These are phyloP conservation scores for Azolla pinnata DNA, from an alignment of 75 land plant species.

Conservation along the genomic window DNA sequence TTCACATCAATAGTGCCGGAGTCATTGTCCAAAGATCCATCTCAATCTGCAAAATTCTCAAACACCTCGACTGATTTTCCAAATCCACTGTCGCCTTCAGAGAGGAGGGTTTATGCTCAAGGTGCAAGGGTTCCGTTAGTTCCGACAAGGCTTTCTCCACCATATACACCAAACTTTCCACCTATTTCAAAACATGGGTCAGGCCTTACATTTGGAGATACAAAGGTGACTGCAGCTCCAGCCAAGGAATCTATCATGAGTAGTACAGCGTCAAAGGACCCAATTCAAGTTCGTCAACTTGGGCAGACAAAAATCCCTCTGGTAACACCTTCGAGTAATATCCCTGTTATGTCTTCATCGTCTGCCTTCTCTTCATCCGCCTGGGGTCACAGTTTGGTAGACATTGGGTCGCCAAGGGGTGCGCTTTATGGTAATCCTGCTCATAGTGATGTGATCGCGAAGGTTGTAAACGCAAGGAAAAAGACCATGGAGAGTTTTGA, in stretches of 20 bases:
- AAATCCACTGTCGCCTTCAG: background rate
- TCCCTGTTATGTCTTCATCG: too few relatives aligned
- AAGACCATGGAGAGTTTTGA: too few relatives aligned
- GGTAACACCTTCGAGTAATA: too few relatives aligned
- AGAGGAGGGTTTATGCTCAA: background rate
- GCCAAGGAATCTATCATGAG: too few relatives aligned
- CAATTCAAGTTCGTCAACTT: too few relatives aligned
- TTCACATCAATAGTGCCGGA: background rate
- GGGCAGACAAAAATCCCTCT: too few relatives aligned
- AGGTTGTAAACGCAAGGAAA: too few relatives aligned
- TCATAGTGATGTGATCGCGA: background rate
- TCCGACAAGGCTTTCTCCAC: background rate
- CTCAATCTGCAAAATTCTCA: background rate
- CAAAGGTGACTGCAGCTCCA: too few relatives aligned
- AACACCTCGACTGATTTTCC: background rate
- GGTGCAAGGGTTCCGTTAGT: background rate
- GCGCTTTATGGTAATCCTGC: slow-evolving; percentile 8
- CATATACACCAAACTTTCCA: background rate
- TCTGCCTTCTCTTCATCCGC: slow-evolving; percentile 12
- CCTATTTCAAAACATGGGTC: background rate
- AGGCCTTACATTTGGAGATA: slow-evolving; percentile 1
- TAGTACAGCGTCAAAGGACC: too few relatives aligned
- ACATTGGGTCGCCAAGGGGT: slow-evolving; percentile 1
- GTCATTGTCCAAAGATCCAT: background rate
- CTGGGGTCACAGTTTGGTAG: slow-evolving; percentile 30